phyloP scores from a whole-genome alignment of 345 rosid genomes.

The Salix koriyanagi region DNA sequence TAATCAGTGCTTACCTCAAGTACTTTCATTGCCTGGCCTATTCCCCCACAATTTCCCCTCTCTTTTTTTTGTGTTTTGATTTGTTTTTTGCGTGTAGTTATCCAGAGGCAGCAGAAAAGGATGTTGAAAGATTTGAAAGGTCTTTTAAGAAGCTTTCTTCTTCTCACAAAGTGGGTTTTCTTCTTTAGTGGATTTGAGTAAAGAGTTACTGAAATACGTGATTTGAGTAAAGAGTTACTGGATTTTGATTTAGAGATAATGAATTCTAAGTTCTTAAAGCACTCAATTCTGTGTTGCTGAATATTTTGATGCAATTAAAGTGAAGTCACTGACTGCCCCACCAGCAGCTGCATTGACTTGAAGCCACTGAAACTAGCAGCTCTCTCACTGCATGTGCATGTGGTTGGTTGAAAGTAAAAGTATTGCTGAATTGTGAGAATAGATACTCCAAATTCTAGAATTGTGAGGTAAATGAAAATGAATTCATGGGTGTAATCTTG shows the following conservation, averaged over 20 bases:
- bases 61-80: not conserved
- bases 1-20: constrained; percentile 95
- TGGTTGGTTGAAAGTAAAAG: not conserved
- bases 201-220: not conserved
- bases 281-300: not conserved
- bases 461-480: not conserved
- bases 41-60: not conserved
- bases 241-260: not conserved
- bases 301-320: not conserved
- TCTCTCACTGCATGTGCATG: too few relatives aligned
- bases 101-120: constrained; percentile 85
- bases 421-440: not conserved
- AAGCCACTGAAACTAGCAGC: not conserved
- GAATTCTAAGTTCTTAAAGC: too few relatives aligned
- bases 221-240: not conserved
- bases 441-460: not conserved
- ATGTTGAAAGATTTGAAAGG: constrained; percentile 74
- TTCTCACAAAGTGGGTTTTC: constrained; percentile 55
- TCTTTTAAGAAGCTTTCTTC: constrained; percentile 69
- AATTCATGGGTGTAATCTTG: too few relatives aligned
- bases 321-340: not conserved
- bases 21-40: constrained; percentile 8
- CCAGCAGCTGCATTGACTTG: not conserved
- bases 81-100: constrained; percentile 40
- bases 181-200: not conserved